A percentile compares a stretch with the other conserved stretches of the same genome.
These are phyloP conservation scores for Hibiscus mutabilis DNA, from an alignment of 345 rosid species.

Conservation along the genomic window DNA sequence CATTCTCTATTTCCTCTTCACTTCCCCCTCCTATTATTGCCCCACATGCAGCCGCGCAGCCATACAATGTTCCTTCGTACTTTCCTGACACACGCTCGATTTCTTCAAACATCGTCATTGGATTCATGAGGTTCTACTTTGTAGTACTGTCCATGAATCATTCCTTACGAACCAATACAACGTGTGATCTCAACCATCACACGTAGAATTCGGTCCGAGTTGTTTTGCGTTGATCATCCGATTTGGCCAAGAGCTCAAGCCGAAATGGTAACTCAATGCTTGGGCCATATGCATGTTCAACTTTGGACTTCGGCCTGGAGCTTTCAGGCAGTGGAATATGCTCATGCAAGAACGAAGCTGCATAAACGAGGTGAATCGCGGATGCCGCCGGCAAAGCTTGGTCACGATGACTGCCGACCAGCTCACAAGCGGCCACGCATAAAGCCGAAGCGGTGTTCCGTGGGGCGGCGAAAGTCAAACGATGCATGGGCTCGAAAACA, in stretches of 20 bases:
- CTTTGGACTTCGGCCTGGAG: slow-evolving; percentile 11
- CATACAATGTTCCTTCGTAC: slow-evolving; percentile 42
- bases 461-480: slow-evolving; percentile 33
- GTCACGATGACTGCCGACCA: slow-evolving; percentile 46
- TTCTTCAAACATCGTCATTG: background rate
- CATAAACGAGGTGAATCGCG: slow-evolving; percentile 39
- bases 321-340: background rate
- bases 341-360: slow-evolving; percentile 8
- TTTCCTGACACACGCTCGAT: slow-evolving; percentile 19
- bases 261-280: slow-evolving; percentile 47
- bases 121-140: background rate
- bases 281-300: slow-evolving; percentile 21
- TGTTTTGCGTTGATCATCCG: slow-evolving; percentile 11
- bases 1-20: slow-evolving; percentile 44
- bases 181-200: slow-evolving; percentile 45
- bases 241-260: slow-evolving; percentile 35
- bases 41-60: slow-evolving; percentile 56
- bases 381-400: slow-evolving; percentile 51
- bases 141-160: slow-evolving; percentile 30
- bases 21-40: slow-evolving; percentile 60
- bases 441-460: slow-evolving; percentile 34
- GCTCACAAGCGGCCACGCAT: slow-evolving; percentile 55
- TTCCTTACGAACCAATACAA: slow-evolving; percentile 38
- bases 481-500: slow-evolving; percentile 44
- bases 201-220: slow-evolving; percentile 31